These are phyloP conservation scores for Boletus fagicola DNA, from an alignment of 768 basidiomycete species.

Conservation along the genomic window DNA sequence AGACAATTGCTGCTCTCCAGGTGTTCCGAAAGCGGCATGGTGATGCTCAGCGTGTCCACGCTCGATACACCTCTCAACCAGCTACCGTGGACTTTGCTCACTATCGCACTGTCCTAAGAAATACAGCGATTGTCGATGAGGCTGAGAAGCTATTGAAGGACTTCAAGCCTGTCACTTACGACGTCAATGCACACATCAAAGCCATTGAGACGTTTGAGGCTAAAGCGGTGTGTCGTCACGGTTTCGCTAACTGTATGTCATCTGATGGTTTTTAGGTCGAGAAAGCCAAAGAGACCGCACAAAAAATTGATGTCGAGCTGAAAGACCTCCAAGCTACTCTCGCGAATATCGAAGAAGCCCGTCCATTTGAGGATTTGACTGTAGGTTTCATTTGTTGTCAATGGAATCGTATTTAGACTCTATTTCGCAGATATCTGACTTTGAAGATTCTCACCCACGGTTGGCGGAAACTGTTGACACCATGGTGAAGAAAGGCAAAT, in stretches of 20 bases:
- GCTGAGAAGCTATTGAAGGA: conserved; percentile 84
- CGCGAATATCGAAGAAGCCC: conserved; percentile 94
- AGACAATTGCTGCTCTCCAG: conserved; percentile 87
- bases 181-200: conserved; percentile 84
- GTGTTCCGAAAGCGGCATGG: conserved; percentile 95
- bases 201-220: conserved; percentile 96
- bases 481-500: conserved; percentile 98
- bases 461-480: conserved; percentile 87
- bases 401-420: neutral
- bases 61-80: conserved; percentile 63
- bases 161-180: conserved; percentile 95
- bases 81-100: conserved; percentile 86
- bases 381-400: conserved; percentile 45
- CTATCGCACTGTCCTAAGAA: conserved; percentile 91
- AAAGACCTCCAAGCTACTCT: conserved; percentile 90
- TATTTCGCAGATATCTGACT: conserved; percentile 70
- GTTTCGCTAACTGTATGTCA: conserved; percentile 2
- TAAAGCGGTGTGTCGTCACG: conserved; percentile 73
- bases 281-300: conserved; percentile 84
- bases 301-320: conserved; percentile 88
- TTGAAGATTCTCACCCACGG: conserved; percentile 89
- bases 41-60: conserved; percentile 77
- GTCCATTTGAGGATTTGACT: conserved; percentile 96
- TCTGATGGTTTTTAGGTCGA: conserved; percentile 55
- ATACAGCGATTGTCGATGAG: conserved; percentile 87